Evolutionary conservation across 768 basidiomycete genomes (phyloP).

Genomic region (Panaeolus cyanescens): DNA sequence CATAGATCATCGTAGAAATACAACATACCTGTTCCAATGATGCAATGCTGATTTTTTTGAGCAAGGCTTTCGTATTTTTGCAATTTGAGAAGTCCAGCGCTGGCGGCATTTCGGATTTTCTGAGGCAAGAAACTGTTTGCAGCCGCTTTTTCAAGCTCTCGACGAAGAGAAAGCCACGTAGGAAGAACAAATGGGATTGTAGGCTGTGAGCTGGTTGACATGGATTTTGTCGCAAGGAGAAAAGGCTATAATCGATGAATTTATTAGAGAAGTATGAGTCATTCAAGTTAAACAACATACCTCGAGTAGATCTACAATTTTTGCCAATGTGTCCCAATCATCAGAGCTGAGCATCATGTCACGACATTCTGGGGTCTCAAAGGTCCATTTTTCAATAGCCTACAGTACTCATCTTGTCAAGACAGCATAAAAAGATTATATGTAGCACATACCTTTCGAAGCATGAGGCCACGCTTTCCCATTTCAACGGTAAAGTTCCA

Average conservation of each 20-base stretch:
- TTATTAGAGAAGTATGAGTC: neutral
- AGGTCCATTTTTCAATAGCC: slow-evolving; percentile 35
- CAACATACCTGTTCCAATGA: slow-evolving; percentile 28
- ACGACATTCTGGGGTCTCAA: slow-evolving; percentile 15
- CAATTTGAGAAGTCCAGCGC: slow-evolving; percentile 26
- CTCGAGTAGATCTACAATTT: slow-evolving; percentile 20
- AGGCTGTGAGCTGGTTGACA: slow-evolving; percentile 23
- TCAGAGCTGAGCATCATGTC: slow-evolving; percentile 12
- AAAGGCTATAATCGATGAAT: slow-evolving; percentile 23
- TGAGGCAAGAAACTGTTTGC: slow-evolving; percentile 1
- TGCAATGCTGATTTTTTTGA: slow-evolving; percentile 22
- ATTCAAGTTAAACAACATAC: slow-evolving; percentile 5
- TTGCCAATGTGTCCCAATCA: slow-evolving; percentile 22
- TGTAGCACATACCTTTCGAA: slow-evolving; percentile 22
- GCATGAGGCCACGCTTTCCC: slow-evolving; percentile 24
- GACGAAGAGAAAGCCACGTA: slow-evolving; percentile 26
- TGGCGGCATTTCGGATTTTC: slow-evolving; percentile 19
- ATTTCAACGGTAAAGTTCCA: slow-evolving; percentile 39
- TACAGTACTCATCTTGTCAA: slow-evolving; percentile 5
- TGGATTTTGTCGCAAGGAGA: slow-evolving; percentile 26
- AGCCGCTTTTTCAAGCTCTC: slow-evolving; percentile 14
- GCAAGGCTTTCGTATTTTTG: slow-evolving; percentile 24
- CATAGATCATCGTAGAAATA: neutral
- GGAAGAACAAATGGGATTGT: slow-evolving; percentile 34
- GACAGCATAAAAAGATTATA: neutral